Conservation (phyloP, 495 filamentous ascomycete genomes). For the Xylaria bambusicola region DNA sequence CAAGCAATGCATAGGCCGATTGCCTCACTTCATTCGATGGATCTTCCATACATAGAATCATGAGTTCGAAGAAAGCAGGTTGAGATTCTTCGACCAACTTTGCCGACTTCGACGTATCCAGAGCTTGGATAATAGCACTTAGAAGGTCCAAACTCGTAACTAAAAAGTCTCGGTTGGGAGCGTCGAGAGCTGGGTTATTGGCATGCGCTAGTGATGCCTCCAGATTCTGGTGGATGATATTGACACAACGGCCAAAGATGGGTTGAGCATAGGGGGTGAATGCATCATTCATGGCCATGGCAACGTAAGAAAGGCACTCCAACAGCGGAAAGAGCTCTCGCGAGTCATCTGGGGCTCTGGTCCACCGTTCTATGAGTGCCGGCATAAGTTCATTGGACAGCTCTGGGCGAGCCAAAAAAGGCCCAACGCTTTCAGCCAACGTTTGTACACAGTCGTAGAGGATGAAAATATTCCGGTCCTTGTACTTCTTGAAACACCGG, state of each 20-base stretch:
- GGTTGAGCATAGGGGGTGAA: conserved; percentile 83
- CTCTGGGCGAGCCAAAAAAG: conserved; percentile 72
- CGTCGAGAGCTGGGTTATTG: conserved; percentile 65
- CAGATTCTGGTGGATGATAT: conserved; percentile 88
- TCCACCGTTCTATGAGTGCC: conserved; percentile 86
- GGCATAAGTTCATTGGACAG: conserved; percentile 90
- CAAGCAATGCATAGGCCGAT: conserved; percentile 92
- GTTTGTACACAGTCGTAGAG: conserved; percentile 99
- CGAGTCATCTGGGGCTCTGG: conserved; percentile 83
- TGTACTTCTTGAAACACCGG: conserved; percentile 88
- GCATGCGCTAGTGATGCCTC: conserved; percentile 69
- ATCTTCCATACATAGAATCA: conserved; percentile 93
- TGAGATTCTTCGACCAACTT: conserved; percentile 74
- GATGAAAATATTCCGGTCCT: conserved; percentile 98
- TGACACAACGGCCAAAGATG: conserved; percentile 82
- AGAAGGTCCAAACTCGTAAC: conserved; percentile 95
- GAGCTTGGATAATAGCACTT: conserved; percentile 90
- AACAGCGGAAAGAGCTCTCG: conserved; percentile 92
- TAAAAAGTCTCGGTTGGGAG: conserved; percentile 94
- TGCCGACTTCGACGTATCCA: conserved; percentile 71
- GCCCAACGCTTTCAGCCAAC: conserved; percentile 86
- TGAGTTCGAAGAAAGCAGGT: conserved; percentile 83
- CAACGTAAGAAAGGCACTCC: conserved; percentile 93
- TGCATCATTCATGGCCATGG: conserved; percentile 77
- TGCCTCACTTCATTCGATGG: conserved; percentile 90